phyloP scores from a whole-genome alignment of 352 stramenopile genomes.

The Thalassiosira livingstoniorum region DNA sequence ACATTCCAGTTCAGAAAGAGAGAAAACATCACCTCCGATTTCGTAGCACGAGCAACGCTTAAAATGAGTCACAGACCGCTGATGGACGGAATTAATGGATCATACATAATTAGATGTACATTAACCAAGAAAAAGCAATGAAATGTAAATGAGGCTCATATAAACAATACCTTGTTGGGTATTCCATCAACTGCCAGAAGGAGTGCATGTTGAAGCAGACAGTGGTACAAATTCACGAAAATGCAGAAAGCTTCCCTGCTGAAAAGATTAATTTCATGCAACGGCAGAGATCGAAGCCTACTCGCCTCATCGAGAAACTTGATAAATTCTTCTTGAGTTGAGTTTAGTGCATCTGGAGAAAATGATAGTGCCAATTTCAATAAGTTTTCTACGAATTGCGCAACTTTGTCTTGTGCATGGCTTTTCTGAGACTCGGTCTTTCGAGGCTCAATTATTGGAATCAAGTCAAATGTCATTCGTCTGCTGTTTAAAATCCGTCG shows the following conservation, averaged over 20 bases:
- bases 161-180: conserved; percentile 65
- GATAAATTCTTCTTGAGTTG: conserved; percentile 70
- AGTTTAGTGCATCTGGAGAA: conserved; percentile 67
- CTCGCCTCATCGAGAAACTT: conserved; percentile 85
- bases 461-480: conserved; percentile 83
- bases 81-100: not conserved
- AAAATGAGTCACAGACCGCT: conserved; percentile 59
- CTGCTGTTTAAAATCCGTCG: conserved; percentile 84
- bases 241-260: conserved; percentile 82
- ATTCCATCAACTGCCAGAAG: conserved; percentile 83
- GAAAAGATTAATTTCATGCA: conserved; percentile 80
- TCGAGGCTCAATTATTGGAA: conserved; percentile 20
- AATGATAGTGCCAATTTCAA: conserved; percentile 75
- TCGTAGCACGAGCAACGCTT: conserved; percentile 80
- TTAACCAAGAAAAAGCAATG: not conserved
- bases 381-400: conserved; percentile 67
- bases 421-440: conserved; percentile 18
- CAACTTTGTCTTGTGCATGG: conserved; percentile 31
- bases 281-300: conserved; percentile 73
- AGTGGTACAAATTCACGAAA: conserved; percentile 89
- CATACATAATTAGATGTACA: not conserved
- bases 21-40: conserved; percentile 87
- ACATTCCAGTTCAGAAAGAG: conserved; percentile 85
- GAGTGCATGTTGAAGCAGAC: conserved; percentile 86
- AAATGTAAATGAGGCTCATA: conserved; percentile 7